These are phyloP conservation scores for Amanita phalloides DNA, from an alignment of 768 basidiomycete species.

Conservation along the genomic window DNA sequence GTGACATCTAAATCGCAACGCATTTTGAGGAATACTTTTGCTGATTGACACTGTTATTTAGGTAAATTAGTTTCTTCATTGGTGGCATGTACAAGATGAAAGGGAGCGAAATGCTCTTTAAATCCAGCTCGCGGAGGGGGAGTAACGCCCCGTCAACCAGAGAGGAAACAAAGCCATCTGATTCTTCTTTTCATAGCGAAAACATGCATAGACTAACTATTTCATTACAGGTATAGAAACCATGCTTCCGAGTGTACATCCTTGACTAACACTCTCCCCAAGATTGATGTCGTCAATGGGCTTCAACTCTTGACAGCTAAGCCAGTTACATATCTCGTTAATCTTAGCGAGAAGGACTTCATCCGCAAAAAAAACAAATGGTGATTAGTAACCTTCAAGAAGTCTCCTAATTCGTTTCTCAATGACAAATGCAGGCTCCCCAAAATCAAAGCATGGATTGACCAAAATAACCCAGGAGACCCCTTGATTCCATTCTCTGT, in stretches of 20 bases:
- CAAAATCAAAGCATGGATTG: conserved; percentile 98
- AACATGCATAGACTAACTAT: neutral
- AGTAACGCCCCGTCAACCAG: conserved; percentile 76
- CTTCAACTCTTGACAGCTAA: conserved; percentile 92
- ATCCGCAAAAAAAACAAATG: conserved; percentile 99
- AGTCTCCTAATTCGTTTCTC: neutral
- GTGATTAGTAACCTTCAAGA: conserved; percentile 21
- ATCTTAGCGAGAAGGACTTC: conserved; percentile 91
- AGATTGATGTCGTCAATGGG: conserved; percentile 88
- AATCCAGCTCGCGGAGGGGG: conserved; percentile 95
- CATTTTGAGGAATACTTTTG: neutral
- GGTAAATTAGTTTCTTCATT: conserved; percentile 3
- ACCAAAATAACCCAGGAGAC: conserved; percentile 92
- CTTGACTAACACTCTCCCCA: conserved; percentile 11
- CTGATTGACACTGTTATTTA: neutral
- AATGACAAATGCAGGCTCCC: conserved; percentile 47
- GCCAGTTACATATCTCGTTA: conserved; percentile 96
- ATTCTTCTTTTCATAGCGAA: conserved; percentile 10
- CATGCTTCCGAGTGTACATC: neutral
- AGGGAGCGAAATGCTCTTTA: conserved; percentile 77
- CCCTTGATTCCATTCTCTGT: conserved; percentile 96
- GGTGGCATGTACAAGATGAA: conserved; percentile 35
- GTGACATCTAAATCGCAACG: neutral
- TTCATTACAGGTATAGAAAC: conserved; percentile 5
- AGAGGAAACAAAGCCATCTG: conserved; percentile 51